Conservation (phyloP, 306 rosid species). For the Canavalia gladiata region DNA sequence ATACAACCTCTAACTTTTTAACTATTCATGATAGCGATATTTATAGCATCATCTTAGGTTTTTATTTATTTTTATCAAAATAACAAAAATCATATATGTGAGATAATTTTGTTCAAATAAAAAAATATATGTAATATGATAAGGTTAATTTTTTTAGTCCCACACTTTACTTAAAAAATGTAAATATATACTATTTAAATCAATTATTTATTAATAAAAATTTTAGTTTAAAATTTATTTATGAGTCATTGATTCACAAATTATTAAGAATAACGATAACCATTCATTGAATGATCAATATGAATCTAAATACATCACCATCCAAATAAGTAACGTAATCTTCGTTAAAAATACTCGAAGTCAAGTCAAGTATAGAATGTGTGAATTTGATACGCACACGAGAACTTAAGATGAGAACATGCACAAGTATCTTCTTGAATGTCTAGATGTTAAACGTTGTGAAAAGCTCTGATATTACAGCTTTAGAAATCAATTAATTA, state of each 20-base stretch:
- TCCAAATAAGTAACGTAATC: background rate
- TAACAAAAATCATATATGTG: too few relatives aligned
- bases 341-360: background rate
- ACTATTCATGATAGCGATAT: background rate
- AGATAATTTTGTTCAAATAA: too few relatives aligned
- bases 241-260: background rate
- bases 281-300: background rate
- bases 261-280: background rate
- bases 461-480: background rate
- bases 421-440: background rate
- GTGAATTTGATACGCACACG: background rate
- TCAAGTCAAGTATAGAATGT: background rate
- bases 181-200: too few relatives aligned
- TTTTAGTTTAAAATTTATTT: background rate
- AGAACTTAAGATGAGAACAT: background rate
- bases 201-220: background rate
- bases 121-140: too few relatives aligned
- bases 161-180: too few relatives aligned
- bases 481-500: background rate
- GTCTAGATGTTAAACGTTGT: background rate
- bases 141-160: too few relatives aligned
- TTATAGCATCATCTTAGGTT: background rate
- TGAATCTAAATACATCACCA: background rate
- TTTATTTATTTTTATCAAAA: too few relatives aligned
- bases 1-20: background rate